These are phyloP conservation scores for Rhizopus arrhizus DNA, from an alignment of 371 early-diverging fungal species.

Conservation along the genomic window DNA sequence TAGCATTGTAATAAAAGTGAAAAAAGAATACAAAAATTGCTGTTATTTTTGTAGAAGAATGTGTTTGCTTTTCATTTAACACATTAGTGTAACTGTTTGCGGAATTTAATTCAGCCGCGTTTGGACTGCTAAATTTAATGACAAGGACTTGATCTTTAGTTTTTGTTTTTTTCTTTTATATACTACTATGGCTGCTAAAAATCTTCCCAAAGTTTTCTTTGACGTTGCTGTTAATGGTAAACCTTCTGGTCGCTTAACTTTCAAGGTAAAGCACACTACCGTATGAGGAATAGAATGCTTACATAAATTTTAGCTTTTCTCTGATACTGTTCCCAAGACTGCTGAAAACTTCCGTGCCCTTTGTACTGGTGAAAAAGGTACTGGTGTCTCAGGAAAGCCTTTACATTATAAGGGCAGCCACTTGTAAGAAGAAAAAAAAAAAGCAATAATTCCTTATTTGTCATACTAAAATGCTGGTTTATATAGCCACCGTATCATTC, in stretches of 20 bases:
- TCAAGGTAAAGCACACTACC: slow-evolving; percentile 39
- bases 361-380: slow-evolving; percentile 78
- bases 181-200: slow-evolving; percentile 31
- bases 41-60: no score
- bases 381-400: slow-evolving; percentile 66
- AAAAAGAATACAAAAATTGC: no score
- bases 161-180: no score
- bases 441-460: no score
- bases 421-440: slow-evolving; percentile 58
- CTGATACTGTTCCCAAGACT: slow-evolving; percentile 95
- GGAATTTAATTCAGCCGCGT: no score
- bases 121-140: no score
- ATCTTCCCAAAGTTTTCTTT: slow-evolving; percentile 58
- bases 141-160: no score
- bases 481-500: slow-evolving; percentile 86
- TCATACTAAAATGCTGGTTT: neutral
- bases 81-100: no score
- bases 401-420: slow-evolving; percentile 79
- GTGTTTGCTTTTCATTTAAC: no score
- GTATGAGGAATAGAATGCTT: slow-evolving; percentile 58
- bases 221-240: slow-evolving; percentile 58
- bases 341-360: slow-evolving; percentile 96
- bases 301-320: slow-evolving; percentile 64
- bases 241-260: slow-evolving; percentile 66
- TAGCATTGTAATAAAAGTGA: no score